Base-by-base conservation (phyloP, 2,329 filamentous ascomycete species). In the Aspergillus sp. region DNA sequence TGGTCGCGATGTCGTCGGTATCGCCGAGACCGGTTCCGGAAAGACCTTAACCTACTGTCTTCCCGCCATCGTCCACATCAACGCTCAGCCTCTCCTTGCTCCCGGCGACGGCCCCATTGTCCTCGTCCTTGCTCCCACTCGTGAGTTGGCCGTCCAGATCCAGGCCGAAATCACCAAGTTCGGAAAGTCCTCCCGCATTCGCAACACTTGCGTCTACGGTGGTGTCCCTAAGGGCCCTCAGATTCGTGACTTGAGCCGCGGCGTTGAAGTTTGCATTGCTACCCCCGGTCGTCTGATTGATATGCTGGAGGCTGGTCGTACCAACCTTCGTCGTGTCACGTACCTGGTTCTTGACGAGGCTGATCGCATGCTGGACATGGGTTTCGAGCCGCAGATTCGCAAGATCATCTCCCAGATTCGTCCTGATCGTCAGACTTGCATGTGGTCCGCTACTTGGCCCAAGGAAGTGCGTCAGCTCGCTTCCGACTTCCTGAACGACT, bases 311-410 rank as follows among this genome's bases (percentile, higher is more conserved):
- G 90, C 91, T 63, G 93, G 92, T 75, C 96, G 95, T 82, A 99
- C 94, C 66, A 97, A 99, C 79, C 85, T 99, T 59, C 93, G 93
- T 62, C 91, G 94, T 74, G 92, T 97, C 58, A 99, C 94, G 52
- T 99, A 99, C 79, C 82, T 99, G 53, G 94, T 97, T 63, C 91
- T 99, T 59, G 94, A 99, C 68, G 94, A 99, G 81, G 94, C 94
- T 72, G 94, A 99, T 78, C 93, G 94, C 70, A 99, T 99, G 94
- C 83, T 99, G 73, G 94, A 99, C 79, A 99, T 99, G 94, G 94
- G 94, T 85, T 97, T 99, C 78, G 94, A 99, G 79, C 94, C 94
- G 62, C 94, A 97, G 76, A 97, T 99, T 68, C 91, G 94, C 80
- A 97, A 97, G 81, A 97, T 99, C 62, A 92, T 99, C 64, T 84